Percentiles rank a stretch among this genome's conserved stretches.
Conservation (phyloP, 768 basidiomycete species). For the Imleria badia region DNA sequence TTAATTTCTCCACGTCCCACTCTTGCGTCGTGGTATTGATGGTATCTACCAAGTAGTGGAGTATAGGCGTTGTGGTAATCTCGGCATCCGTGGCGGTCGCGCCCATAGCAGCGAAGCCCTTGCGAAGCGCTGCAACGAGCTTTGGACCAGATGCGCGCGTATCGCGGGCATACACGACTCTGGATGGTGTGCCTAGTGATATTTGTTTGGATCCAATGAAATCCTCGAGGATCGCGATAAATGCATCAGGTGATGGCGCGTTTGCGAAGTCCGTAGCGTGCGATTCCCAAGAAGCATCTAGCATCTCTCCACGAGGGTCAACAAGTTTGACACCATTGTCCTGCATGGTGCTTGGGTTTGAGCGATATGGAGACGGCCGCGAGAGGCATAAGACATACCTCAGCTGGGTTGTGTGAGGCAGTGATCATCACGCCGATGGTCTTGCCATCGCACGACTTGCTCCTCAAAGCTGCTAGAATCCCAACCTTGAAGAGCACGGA, state of each 20-base stretch:
- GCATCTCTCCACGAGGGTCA: constrained; percentile 97
- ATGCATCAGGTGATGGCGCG: constrained; percentile 69
- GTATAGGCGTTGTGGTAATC: constrained; percentile 88
- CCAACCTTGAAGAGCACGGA: constrained; percentile 95
- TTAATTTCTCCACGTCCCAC: constrained; percentile 76
- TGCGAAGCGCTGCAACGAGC: constrained; percentile 75
- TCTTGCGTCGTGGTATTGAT: constrained; percentile 85
- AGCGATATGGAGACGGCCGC: not conserved
- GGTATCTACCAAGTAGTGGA: constrained; percentile 91
- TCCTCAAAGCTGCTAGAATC: constrained; percentile 84
- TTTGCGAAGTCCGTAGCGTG: constrained; percentile 89
- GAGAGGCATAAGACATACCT: constrained; percentile 46
- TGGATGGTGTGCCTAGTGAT: constrained; percentile 73
- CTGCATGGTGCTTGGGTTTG: constrained; percentile 39
- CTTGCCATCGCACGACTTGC: constrained; percentile 88
- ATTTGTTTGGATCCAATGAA: constrained; percentile 69
- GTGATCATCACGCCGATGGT: constrained; percentile 98
- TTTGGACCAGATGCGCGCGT: constrained; percentile 84
- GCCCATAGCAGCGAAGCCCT: constrained; percentile 75
- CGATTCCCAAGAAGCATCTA: constrained; percentile 88
- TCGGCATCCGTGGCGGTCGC: constrained; percentile 73
- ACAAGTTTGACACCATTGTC: constrained; percentile 99
- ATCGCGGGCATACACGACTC: constrained; percentile 89
- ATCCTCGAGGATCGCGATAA: constrained; percentile 60
- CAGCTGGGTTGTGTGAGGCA: constrained; percentile 99